These are phyloP conservation scores for Blechomonas ayalai DNA, from an alignment of 208 protist species.

Conservation along the genomic window DNA sequence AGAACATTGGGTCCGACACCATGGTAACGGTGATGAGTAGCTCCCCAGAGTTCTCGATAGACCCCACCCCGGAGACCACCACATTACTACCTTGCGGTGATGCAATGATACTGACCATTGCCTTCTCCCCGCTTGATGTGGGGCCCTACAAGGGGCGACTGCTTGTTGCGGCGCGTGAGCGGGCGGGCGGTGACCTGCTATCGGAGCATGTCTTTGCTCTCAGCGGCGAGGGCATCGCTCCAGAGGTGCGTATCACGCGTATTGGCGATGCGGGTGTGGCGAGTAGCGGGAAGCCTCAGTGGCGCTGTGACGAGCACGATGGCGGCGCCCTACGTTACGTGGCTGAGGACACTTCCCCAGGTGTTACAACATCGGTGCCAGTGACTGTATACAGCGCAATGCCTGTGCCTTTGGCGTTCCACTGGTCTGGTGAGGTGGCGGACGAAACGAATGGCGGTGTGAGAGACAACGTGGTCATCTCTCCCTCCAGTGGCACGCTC, in stretches of 20 bases:
- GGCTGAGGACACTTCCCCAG: slow-evolving; percentile 47
- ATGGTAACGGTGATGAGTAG: slow-evolving; percentile 49
- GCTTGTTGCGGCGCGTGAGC: slow-evolving; percentile 35
- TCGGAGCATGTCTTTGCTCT: slow-evolving; percentile 46
- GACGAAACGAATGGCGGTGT: not conserved
- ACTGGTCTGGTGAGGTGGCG: slow-evolving; percentile 22
- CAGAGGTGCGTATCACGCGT: slow-evolving; percentile 46
- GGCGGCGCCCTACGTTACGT: slow-evolving; percentile 29
- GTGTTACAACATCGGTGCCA: slow-evolving; percentile 27
- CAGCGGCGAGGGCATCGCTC: slow-evolving; percentile 50
- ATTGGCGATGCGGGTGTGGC: slow-evolving; percentile 38
- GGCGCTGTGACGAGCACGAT: slow-evolving; percentile 14
- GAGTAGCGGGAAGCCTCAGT: slow-evolving; percentile 21
- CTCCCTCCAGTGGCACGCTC: slow-evolving; percentile 23
- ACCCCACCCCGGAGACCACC: slow-evolving; percentile 12
- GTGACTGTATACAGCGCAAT: slow-evolving; percentile 60
- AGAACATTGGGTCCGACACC: slow-evolving; percentile 73
- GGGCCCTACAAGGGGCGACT: slow-evolving; percentile 36
- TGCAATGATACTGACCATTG: slow-evolving; percentile 30
- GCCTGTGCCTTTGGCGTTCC: slow-evolving; percentile 47
- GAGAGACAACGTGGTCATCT: slow-evolving; percentile 8
- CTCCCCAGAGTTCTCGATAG: slow-evolving; percentile 39
- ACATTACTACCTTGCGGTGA: slow-evolving; percentile 29
- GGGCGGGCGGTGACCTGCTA: slow-evolving; percentile 24
- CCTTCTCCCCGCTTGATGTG: slow-evolving; percentile 55